A percentile compares a stretch with the other conserved stretches of the same genome.
Evolutionary conservation across 208 protist species (phyloP).

Genomic region (Acanthamoeba royreba): DNA sequence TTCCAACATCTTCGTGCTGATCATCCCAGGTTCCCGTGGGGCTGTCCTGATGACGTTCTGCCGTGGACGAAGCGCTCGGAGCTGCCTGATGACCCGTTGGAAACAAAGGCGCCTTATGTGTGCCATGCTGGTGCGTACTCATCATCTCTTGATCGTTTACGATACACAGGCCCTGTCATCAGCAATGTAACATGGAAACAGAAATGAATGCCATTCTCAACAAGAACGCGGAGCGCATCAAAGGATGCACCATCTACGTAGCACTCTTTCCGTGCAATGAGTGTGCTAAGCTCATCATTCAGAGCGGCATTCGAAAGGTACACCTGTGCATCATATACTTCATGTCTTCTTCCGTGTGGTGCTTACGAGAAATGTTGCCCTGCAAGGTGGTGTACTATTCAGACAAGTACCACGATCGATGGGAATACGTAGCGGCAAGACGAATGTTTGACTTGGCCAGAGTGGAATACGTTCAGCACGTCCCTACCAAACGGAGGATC

Average conservation of each 20-base stretch:
- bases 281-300: constrained; percentile 83
- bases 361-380: background rate
- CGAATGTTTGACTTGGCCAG: constrained; percentile 33
- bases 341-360: background rate
- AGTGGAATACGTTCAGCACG: background rate
- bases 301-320: constrained; percentile 73
- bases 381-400: constrained; percentile 36
- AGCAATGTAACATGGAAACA: background rate
- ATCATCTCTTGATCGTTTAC: background rate
- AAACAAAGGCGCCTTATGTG: constrained; percentile 80
- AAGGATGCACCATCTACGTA: constrained; percentile 75
- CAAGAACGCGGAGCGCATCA: constrained; percentile 59
- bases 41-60: constrained; percentile 75
- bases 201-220: constrained; percentile 82
- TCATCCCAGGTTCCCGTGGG: constrained; percentile 65
- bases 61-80: constrained; percentile 67
- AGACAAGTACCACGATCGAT: constrained; percentile 46
- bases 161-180: background rate
- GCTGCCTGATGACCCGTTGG: constrained; percentile 19
- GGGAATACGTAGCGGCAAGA: background rate
- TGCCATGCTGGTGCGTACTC: constrained; percentile 68
- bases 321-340: background rate
- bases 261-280: constrained; percentile 82
- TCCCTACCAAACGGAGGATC: background rate
- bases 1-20: too few relatives aligned